These are phyloP conservation scores for Linaria vulgaris DNA, from an alignment of 257 asterid genomes.

Conservation along the genomic window DNA sequence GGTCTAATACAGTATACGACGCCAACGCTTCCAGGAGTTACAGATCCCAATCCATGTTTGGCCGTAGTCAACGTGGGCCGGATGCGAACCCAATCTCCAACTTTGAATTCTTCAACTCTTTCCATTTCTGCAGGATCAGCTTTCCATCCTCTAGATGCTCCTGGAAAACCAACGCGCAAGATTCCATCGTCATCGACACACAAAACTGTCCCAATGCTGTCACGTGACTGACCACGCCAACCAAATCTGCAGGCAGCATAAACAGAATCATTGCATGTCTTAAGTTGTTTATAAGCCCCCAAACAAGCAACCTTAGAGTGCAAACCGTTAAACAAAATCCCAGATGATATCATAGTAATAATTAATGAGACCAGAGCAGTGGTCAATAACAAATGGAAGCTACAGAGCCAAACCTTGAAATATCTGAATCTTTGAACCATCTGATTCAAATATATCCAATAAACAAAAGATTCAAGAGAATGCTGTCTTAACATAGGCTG, in stretches of 20 bases:
- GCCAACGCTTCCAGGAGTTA: slow-evolving; percentile 95
- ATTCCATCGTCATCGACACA: slow-evolving; percentile 99
- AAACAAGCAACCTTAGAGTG: no score
- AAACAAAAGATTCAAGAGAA: no score
- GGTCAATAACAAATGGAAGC: no score
- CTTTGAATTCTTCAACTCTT: slow-evolving; percentile 96
- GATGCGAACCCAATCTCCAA: slow-evolving; percentile 99
- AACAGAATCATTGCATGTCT: slow-evolving; percentile 7
- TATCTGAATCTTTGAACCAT: no score
- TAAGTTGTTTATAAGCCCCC: no score
- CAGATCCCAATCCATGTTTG: slow-evolving; percentile 94
- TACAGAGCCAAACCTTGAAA: no score
- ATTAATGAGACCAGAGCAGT: no score
- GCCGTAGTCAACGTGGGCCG: slow-evolving; percentile 94
- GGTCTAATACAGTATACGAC: slow-evolving; percentile 87
- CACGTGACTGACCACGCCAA: slow-evolving; percentile 94
- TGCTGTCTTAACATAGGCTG: no score
- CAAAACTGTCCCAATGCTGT: slow-evolving; percentile 90
- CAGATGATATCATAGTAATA: no score
- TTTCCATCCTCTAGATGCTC: slow-evolving; percentile 99
- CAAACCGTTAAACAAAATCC: no score
- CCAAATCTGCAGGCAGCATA: slow-evolving; percentile 73
- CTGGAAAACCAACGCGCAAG: slow-evolving; percentile 97
- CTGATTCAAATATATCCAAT: no score
- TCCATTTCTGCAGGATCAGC: slow-evolving; percentile 99